phyloP scores from a whole-genome alignment of 495 filamentous ascomycete species.

The Daldinia bambusicola region DNA sequence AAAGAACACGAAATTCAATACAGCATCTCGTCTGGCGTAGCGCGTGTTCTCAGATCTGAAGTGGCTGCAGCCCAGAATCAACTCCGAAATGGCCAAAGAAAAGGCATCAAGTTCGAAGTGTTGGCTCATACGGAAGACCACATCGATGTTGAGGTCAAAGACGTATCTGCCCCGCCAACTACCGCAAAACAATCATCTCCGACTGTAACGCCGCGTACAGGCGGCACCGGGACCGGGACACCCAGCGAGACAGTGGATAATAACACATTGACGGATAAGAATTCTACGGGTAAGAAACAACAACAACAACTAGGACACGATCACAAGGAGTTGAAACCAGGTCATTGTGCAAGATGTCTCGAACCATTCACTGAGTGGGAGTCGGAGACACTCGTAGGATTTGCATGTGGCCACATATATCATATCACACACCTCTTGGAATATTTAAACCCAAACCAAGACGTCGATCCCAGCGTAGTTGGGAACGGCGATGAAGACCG shows the following conservation, averaged over 20 bases:
- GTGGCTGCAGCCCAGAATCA: conserved; percentile 84
- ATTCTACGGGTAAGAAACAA: conserved; percentile 13
- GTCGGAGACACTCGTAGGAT: conserved; percentile 83
- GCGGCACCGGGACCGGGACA: conserved; percentile 51
- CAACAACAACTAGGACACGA: conserved; percentile 35
- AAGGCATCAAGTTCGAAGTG: conserved; percentile 90
- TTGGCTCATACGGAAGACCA: conserved; percentile 55
- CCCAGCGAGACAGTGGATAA: conserved; percentile 38
- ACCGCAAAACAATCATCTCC: too few relatives aligned
- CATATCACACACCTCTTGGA: conserved; percentile 82
- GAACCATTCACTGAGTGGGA: conserved; percentile 69
- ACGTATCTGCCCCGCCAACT: conserved; percentile 21
- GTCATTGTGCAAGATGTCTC: conserved; percentile 72
- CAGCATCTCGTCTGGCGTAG: conserved; percentile 89
- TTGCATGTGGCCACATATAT: conserved; percentile 91
- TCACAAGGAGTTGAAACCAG: conserved; percentile 51
- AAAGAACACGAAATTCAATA: conserved; percentile 93
- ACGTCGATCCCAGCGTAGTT: conserved; percentile 45
- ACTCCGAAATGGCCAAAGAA: conserved; percentile 77
- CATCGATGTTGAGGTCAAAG: conserved; percentile 53
- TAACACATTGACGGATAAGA: conserved; percentile 45
- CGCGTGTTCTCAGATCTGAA: conserved; percentile 85
- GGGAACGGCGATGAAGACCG: conserved; percentile 56
- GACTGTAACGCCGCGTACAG: conserved; percentile 44
- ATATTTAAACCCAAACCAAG: conserved; percentile 56